These are phyloP conservation scores for Boletus sensibilis DNA, from an alignment of 768 basidiomycete species.

Conservation along the genomic window DNA sequence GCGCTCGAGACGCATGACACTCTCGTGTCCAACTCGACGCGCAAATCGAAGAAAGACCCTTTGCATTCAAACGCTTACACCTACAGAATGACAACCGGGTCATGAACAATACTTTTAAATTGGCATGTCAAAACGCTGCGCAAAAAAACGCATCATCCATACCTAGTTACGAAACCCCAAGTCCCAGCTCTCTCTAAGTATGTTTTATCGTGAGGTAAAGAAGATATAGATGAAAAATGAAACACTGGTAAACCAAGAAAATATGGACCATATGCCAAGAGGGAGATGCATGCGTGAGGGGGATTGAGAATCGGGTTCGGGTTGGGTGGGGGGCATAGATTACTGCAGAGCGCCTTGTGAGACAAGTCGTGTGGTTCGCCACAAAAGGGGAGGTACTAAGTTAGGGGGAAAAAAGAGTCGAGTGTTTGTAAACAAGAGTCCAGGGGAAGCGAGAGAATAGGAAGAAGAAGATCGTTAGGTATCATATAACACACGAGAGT, in stretches of 20 bases:
- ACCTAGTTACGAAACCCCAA: neutral
- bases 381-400: slow-evolving; percentile 7
- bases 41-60: too few relatives aligned
- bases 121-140: neutral
- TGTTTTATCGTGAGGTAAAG: neutral
- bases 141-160: neutral
- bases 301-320: too few relatives aligned
- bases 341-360: neutral
- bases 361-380: neutral
- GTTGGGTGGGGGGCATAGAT: neutral
- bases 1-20: too few relatives aligned
- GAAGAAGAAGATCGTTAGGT: slow-evolving; percentile 5
- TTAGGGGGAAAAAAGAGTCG: neutral
- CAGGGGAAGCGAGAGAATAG: slow-evolving; percentile 10
- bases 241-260: neutral
- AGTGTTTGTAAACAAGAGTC: slow-evolving; percentile 3
- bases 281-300: neutral
- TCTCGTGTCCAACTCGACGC: too few relatives aligned
- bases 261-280: neutral
- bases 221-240: neutral
- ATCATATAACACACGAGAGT: slow-evolving; percentile 6
- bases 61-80: neutral
- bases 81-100: too few relatives aligned
- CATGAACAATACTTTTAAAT: neutral
- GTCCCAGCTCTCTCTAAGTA: neutral